Base-by-base conservation (phyloP, 1,284 basidiomycete species). In the Naganishia albida region DNA sequence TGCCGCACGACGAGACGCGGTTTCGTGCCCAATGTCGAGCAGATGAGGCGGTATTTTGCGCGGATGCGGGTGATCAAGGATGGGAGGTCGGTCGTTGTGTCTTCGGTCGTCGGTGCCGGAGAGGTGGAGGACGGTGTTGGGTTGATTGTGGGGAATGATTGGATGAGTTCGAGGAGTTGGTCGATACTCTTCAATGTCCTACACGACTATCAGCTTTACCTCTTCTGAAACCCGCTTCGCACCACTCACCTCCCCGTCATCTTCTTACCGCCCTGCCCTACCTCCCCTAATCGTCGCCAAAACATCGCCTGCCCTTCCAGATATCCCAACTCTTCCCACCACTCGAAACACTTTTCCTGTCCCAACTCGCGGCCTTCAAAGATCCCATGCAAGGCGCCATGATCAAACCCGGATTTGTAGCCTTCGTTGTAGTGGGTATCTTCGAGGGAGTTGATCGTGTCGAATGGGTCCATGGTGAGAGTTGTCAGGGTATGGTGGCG, bases 251-350 rank as follows among this genome's bases (percentile, higher is more conserved):
- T 46, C 49, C 40, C 51, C 59, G 30, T 69, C 18, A 65, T 51
- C 52, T 65, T 65, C 67, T 54, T 53, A 46, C 60, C 52, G 20
- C 3, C 44, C 85, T 53, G 87, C 88, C 66, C 67, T 85, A 82
- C 16, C 73, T 34, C 34, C 34, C 34, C 34, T 34, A 76, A 74
- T 0, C 81, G 80, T 62, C 81, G 75, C 89, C 90, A 96, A 66
- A 88, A 84, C 60, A 73, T 69, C 3, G 91, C 90, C 73, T 89
- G 88, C 2, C 93, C 94, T 72, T 91, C 85, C 75, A 95, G 95
- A 75, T 88, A 97, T 1, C 90, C 93, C 7, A 98, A 83, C 77
- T 98, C 95, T 77, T 96, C 93, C 93, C 94, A 97, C 76, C 97
- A 86, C 79, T 95, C 92, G 77, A 88, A 97, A 0, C 91, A 92